Base-by-base conservation (phyloP, 2,329 filamentous ascomycete species). In the Beauveria sp. region DNA sequence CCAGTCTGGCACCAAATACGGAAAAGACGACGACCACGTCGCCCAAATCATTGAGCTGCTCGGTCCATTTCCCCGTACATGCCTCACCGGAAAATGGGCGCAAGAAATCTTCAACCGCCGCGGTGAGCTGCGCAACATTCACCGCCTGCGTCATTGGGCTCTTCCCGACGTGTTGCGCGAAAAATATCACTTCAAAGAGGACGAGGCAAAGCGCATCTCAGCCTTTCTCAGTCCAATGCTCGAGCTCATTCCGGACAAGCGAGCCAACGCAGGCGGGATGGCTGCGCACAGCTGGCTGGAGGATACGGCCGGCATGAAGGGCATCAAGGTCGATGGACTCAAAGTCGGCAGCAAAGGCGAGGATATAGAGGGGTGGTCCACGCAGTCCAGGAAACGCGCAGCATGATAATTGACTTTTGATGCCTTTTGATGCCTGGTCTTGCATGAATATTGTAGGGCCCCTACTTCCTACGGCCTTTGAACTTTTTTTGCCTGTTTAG, bases 61-160 rank as follows among this genome's bases (percentile, higher is more conserved):
- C 20, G 95, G 95, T 9, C 87, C 89, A 1, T 98, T 98, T 72
- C 93, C 95, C 59, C 96, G 96, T 73, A 90, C 90, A 55, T 97
- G 91, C 75, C 83, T 96, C 60, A 89, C 90, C 1, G 95, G 95
- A 57, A 97, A 97, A 76, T 98, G 95, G 95, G 93, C 89, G 16
- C 93, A 97, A 74, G 95, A 98, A 74, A 99, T 99, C 65, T 99
- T 99, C 81, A 98, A 97, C 74, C 87, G 95, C 67, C 96, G 96
- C 75, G 95, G 95, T 68, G 95, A 99, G 73, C 84, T 99, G 43
- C 90, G 95, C 62, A 98, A 99, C 77, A 99, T 99, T 69, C 95
- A 98, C 75, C 86, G 95, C 50, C 83, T 99, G 65, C 89, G 95
- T 58, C 93, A 98, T 76, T 99, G 95, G 95, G 92, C 93, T 0